Conservation (phyloP, 108 stramenopile genomes). For the Cyclotella cryptica region DNA sequence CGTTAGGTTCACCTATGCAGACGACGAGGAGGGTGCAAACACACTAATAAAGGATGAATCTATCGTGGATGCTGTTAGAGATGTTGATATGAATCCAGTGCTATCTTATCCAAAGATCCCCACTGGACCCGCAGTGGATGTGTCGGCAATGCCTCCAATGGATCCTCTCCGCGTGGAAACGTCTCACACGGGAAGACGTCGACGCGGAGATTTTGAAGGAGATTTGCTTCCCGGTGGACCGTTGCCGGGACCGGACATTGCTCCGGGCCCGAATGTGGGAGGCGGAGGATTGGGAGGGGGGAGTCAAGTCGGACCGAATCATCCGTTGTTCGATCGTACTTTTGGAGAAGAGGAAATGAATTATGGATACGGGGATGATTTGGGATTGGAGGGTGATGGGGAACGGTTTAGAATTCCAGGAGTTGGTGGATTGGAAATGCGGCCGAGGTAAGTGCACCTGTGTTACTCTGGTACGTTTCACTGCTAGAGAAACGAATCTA, state of each 20-base stretch:
- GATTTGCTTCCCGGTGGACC: slow-evolving; percentile 77
- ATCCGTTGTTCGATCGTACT: slow-evolving; percentile 72
- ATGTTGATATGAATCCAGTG: not conserved
- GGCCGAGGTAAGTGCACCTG: slow-evolving; percentile 49
- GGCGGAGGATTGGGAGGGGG: slow-evolving; percentile 51
- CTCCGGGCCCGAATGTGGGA: not conserved
- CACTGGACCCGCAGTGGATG: slow-evolving; percentile 1
- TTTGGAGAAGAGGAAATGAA: slow-evolving; percentile 41
- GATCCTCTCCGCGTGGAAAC: slow-evolving; percentile 38
- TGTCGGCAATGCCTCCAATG: slow-evolving; percentile 29
- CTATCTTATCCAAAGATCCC: not conserved
- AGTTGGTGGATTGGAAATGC: slow-evolving; percentile 67
- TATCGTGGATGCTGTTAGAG: not conserved
- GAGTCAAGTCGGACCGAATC: slow-evolving; percentile 85
- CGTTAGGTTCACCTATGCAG: slow-evolving; percentile 14
- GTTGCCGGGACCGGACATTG: slow-evolving; percentile 30
- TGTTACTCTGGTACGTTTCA: not conserved
- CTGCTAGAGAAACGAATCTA: no score
- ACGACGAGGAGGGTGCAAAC: not conserved
- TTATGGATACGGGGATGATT: slow-evolving; percentile 24
- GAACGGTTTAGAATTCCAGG: slow-evolving; percentile 41
- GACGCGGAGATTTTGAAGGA: slow-evolving; percentile 69
- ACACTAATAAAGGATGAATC: not conserved
- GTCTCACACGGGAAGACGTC: slow-evolving; percentile 1
- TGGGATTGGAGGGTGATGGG: slow-evolving; percentile 33